Conservation (phyloP, 1,139 yeast genomes). For the Geotrichum fermentans region DNA sequence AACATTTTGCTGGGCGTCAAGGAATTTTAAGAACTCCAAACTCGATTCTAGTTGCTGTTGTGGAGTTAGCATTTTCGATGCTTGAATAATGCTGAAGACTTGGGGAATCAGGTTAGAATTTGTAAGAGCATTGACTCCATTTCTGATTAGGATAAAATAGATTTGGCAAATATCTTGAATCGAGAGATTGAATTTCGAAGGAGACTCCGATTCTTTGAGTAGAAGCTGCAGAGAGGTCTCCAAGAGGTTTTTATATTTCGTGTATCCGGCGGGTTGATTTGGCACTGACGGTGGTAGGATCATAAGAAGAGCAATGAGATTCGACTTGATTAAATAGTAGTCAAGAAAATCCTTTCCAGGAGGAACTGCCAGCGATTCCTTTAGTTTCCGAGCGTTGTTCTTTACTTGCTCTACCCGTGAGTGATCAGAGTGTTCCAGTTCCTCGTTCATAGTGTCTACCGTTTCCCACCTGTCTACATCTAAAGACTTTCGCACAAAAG, state of each 20-base stretch:
- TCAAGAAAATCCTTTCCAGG: constrained; percentile 18
- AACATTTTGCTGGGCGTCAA: constrained; percentile 12
- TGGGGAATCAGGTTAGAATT: constrained; percentile 13
- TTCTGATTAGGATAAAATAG: constrained; percentile 9
- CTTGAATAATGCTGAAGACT: constrained; percentile 14
- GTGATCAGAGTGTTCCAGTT: background rate
- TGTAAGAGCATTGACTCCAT: constrained; percentile 6
- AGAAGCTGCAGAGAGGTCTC: constrained; percentile 10
- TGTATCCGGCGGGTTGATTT: constrained; percentile 2
- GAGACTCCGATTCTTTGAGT: constrained; percentile 12
- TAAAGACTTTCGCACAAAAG: constrained; percentile 18
- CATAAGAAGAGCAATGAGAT: constrained; percentile 8
- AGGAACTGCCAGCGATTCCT: constrained; percentile 19
- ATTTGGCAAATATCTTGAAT: constrained; percentile 8
- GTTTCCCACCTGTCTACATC: constrained; percentile 18
- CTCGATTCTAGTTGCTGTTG: constrained; percentile 12
- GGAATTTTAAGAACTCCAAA: constrained; percentile 13
- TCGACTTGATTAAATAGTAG: constrained; percentile 11
- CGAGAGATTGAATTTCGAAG: constrained; percentile 7
- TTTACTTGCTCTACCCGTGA: constrained; percentile 1
- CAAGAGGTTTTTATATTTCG: constrained; percentile 5
- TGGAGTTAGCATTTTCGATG: constrained; percentile 5
- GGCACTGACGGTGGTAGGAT: constrained; percentile 9
- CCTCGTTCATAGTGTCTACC: constrained; percentile 3
- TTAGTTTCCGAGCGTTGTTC: constrained; percentile 14